phyloP scores from a whole-genome alignment of 345 rosid genomes.

The Cardamine occulta region DNA sequence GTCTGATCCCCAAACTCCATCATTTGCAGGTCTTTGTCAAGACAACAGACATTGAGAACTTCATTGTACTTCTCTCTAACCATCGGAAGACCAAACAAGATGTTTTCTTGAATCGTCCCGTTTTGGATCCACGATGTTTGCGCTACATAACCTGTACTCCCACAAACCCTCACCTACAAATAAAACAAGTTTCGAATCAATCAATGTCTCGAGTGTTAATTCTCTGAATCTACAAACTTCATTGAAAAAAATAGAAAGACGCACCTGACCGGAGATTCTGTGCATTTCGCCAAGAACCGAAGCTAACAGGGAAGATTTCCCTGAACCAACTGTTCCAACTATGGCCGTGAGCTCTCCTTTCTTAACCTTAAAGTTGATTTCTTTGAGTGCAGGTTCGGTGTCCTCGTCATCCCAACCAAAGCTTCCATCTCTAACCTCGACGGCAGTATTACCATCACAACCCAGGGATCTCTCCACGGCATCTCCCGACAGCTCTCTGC shows the following conservation, averaged over 20 bases:
- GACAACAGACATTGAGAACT: conserved; percentile 73
- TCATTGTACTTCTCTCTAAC: conserved; percentile 58
- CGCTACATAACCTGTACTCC: conserved; percentile 87
- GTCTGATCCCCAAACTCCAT: conserved; percentile 97
- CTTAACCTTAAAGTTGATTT: conserved; percentile 60
- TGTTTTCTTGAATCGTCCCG: conserved; percentile 85
- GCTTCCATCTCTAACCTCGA: conserved; percentile 68
- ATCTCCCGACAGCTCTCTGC: conserved; percentile 63
- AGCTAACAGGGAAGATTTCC: conserved; percentile 88
- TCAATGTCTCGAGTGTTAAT: neutral
- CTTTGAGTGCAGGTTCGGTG: conserved; percentile 59
- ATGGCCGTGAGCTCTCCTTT: conserved; percentile 88
- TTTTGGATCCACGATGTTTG: conserved; percentile 96
- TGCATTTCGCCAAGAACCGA: conserved; percentile 96
- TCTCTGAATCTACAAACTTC: neutral
- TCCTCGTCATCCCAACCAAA: conserved; percentile 94
- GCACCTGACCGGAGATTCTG: conserved; percentile 76
- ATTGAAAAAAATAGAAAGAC: conserved; percentile 1
- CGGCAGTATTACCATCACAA: conserved; percentile 59
- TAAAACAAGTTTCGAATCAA: neutral
- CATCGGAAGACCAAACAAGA: conserved; percentile 90
- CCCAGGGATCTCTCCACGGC: conserved; percentile 66
- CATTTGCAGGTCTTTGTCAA: conserved; percentile 87
- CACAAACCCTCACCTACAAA: conserved; percentile 73
- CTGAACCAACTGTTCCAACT: conserved; percentile 94